A percentile compares a stretch with the other conserved stretches of the same genome.
These are phyloP conservation scores for Torrubiellomyces zombiae DNA, from an alignment of 2,329 filamentous ascomycete species.

Conservation along the genomic window DNA sequence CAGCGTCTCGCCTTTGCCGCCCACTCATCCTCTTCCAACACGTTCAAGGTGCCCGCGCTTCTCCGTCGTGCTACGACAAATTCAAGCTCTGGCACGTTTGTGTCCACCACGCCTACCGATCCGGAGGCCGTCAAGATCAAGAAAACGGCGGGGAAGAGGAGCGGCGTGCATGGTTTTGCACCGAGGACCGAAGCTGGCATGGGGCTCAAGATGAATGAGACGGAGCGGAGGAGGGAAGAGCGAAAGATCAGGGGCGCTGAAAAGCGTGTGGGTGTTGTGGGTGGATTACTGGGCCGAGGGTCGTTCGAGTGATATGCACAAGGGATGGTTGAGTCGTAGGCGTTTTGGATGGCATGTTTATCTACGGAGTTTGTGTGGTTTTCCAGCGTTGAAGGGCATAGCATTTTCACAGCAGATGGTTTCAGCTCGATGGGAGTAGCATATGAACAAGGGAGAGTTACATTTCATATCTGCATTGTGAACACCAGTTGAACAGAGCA, in stretches of 20 bases:
- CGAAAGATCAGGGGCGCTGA: slow-evolving; percentile 41
- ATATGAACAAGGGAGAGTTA: too few species aligned
- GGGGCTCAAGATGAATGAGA: slow-evolving; percentile 35
- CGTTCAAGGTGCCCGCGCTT: slow-evolving; percentile 54
- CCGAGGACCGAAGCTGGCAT: slow-evolving; percentile 43
- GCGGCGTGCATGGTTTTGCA: slow-evolving; percentile 43
- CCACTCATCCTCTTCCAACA: slow-evolving; percentile 19
- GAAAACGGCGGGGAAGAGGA: slow-evolving; percentile 42
- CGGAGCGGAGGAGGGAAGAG: slow-evolving; percentile 39
- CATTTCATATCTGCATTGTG: too few species aligned
- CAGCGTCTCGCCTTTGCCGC: slow-evolving; percentile 44
- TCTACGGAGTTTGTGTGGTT: slow-evolving; percentile 1
- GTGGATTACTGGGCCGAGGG: slow-evolving; percentile 40
- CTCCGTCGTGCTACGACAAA: slow-evolving; percentile 60
- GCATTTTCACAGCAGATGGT: too few species aligned
- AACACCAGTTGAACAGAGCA: too few species aligned
- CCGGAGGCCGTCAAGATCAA: slow-evolving; percentile 39
- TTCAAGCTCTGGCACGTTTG: slow-evolving; percentile 22
- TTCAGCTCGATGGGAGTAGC: too few species aligned
- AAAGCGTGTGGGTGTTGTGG: slow-evolving; percentile 37
- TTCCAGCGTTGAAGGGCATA: too few species aligned
- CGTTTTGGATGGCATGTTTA: too few species aligned
- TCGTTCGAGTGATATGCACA: slow-evolving; percentile 18
- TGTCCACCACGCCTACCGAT: slow-evolving; percentile 17
- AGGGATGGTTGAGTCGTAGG: too few species aligned